A percentile compares a stretch with the other conserved stretches of the same genome.
Evolutionary conservation across 1,139 yeast genomes (phyloP).

Genomic region (Lodderomyces parapsilosis): DNA sequence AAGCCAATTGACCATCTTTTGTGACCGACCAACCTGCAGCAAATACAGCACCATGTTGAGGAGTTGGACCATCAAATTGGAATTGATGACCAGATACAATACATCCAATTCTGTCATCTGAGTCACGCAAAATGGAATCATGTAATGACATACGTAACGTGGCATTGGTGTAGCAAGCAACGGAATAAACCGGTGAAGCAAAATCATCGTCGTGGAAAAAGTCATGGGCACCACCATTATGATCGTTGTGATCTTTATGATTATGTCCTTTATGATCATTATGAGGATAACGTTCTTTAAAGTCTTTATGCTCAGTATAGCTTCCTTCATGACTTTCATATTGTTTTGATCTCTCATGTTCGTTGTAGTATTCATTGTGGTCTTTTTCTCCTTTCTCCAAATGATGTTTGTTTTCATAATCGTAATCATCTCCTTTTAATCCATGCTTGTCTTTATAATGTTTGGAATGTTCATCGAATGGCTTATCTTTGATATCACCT

Average conservation of each 20-base stretch:
- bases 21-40: constrained; percentile 47
- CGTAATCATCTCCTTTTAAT: constrained; percentile 5
- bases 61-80: constrained; percentile 48
- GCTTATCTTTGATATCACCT: constrained; percentile 1
- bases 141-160: constrained; percentile 32
- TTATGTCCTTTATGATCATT: background rate
- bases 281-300: constrained; percentile 1
- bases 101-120: constrained; percentile 38
- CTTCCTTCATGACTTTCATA: constrained; percentile 4
- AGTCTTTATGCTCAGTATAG: constrained; percentile 1
- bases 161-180: constrained; percentile 32
- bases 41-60: constrained; percentile 40
- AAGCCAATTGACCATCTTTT: constrained; percentile 33
- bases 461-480: constrained; percentile 2
- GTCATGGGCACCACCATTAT: background rate
- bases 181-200: constrained; percentile 28
- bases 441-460: constrained; percentile 3
- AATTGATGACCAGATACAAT: constrained; percentile 44
- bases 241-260: constrained; percentile 2
- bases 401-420: constrained; percentile 2
- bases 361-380: background rate
- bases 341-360: constrained; percentile 1
- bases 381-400: background rate
- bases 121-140: constrained; percentile 36
- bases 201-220: constrained; percentile 11